Evolutionary conservation across 2,329 filamentous ascomycete genomes (phyloP), one percentile per base, ranked within the genome.

Genomic region (Colletotrichum sansevieriae): DNA sequence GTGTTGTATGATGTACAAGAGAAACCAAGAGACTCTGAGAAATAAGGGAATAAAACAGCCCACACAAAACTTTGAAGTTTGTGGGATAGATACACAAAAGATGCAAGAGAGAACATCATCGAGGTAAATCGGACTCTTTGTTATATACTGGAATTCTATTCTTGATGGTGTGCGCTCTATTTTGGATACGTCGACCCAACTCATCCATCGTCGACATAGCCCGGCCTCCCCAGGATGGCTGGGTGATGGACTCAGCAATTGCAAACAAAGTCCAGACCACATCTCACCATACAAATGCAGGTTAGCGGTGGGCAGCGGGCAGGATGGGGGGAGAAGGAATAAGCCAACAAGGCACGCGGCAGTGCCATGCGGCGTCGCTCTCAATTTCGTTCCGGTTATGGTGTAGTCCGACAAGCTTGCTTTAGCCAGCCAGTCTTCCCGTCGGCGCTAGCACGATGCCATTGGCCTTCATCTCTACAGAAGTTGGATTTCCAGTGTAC

Each of bases 381-480:
- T n/a, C 8, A 18, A 43, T 20, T 43, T 43, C 35, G 20, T 41
- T 55, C 51, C 49, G 63, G 66, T 25, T 44, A 9, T 29, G 25
- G 49, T 66, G 66, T 29, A 60, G 41, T 56, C 62, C 62, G 62
- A 49, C 22, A 11, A 46, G 22, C 47, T 47, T 25, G 44, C 46
- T 35, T 9, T 22, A 10, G 18, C 46, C 47, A 25, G 29, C 7
- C 29, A 9, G 47, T 33, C 49, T 35, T 43, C 33, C 43, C 18
- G 62, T 65, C 66, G 66, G 66, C 62, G 35, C 63, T 60, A 58
- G 54, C 20, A 10, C 9, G 65, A 33, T 25, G 35, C 55, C 49
- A 47, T 25, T 43, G 44, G 29, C 33, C 44, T 39, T 7, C 12
- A 13, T 39, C 25, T 56, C 43, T 12, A 33, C 35, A 15, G 39